These are phyloP conservation scores for Blastobotrys attinorum DNA, from an alignment of 805 yeast species.

Conservation along the genomic window DNA sequence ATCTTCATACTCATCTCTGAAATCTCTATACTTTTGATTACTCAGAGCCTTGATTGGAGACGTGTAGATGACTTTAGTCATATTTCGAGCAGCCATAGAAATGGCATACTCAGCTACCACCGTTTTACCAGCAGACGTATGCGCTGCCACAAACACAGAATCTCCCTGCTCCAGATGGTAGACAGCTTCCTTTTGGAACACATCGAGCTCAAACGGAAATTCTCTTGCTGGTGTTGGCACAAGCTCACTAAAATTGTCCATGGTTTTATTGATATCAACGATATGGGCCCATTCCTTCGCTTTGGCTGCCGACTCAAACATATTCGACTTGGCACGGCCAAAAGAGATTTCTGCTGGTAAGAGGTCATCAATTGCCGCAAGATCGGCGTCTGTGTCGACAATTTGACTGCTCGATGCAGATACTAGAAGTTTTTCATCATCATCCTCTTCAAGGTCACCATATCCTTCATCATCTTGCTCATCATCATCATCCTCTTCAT, in stretches of 20 bases:
- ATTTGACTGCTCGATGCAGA: neutral
- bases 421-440: neutral
- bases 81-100: slow-evolving; percentile 90
- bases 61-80: slow-evolving; percentile 95
- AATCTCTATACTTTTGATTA: slow-evolving; percentile 85
- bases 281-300: slow-evolving; percentile 89
- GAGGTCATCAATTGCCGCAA: slow-evolving; percentile 35
- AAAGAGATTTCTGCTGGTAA: slow-evolving; percentile 45
- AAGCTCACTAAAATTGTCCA: slow-evolving; percentile 77
- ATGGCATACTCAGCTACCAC: slow-evolving; percentile 98
- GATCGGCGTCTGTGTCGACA: slow-evolving; percentile 13
- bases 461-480: slow-evolving; percentile 16
- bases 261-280: slow-evolving; percentile 75
- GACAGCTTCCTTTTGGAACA: slow-evolving; percentile 94
- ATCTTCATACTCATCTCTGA: slow-evolving; percentile 71
- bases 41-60: slow-evolving; percentile 91
- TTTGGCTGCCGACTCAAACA: slow-evolving; percentile 19
- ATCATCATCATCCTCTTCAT: slow-evolving; percentile 13
- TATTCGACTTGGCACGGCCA: slow-evolving; percentile 29
- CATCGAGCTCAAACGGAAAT: slow-evolving; percentile 94
- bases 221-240: slow-evolving; percentile 89
- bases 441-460: slow-evolving; percentile 7
- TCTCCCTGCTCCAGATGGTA: slow-evolving; percentile 96
- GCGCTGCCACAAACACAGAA: slow-evolving; percentile 98
- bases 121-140: slow-evolving; percentile 97